Conservation (phyloP, 306 rosid genomes). For the Trifolium subterraneum region DNA sequence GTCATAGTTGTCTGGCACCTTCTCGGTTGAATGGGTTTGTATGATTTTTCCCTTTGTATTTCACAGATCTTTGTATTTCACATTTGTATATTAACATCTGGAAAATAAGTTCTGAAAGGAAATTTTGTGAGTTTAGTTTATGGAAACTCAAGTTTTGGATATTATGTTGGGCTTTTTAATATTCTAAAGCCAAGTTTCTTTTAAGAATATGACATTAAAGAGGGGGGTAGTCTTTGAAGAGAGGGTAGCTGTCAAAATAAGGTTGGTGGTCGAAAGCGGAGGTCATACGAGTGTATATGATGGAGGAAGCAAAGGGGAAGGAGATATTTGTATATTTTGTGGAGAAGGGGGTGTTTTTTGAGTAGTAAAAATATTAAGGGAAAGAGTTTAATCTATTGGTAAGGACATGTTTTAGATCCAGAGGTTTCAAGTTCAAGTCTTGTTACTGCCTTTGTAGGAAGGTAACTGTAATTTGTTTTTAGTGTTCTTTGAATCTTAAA, state of each 20-base stretch:
- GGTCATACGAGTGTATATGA: background rate
- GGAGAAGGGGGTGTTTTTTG: background rate
- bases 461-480: too few species aligned
- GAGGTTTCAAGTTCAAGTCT: background rate
- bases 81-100: background rate
- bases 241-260: background rate
- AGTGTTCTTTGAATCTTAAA: too few species aligned
- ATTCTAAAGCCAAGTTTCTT: too few species aligned
- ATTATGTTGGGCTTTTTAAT: too few species aligned
- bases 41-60: background rate
- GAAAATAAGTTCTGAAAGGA: too few species aligned
- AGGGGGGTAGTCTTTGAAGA: background rate
- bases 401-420: too few species aligned
- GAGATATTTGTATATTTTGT: background rate
- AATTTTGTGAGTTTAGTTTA: too few species aligned
- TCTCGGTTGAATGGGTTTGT: background rate
- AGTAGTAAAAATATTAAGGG: background rate
- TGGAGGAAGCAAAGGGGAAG: background rate
- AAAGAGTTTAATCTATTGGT: too few species aligned
- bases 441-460: too few species aligned
- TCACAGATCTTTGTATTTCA: background rate
- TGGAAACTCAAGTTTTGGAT: too few species aligned
- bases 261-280: background rate
- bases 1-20: background rate
- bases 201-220: too few species aligned